Percentiles rank a stretch among this genome's conserved stretches.
Evolutionary conservation across 305 asterid genomes (phyloP).

Genomic region (Ruellia speciosa): DNA sequence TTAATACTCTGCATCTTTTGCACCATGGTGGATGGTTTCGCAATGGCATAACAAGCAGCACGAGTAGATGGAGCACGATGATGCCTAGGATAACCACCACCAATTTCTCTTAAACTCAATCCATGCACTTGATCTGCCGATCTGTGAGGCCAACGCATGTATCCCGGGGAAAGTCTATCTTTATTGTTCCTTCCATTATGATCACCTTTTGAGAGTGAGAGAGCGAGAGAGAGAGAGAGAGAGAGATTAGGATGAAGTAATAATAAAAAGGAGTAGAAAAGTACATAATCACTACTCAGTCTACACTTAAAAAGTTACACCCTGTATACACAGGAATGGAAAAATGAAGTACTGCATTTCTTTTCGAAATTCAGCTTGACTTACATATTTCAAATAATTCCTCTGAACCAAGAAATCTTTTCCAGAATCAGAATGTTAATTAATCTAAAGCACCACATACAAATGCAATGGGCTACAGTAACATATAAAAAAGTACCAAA

Average conservation of each 20-base stretch:
- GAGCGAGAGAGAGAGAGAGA: background rate
- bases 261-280: too few species aligned
- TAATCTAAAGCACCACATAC: slow-evolving; percentile 4
- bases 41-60: slow-evolving; percentile 89
- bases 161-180: background rate
- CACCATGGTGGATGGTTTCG: slow-evolving; percentile 95
- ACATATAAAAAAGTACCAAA: background rate
- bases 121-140: slow-evolving; percentile 87
- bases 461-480: slow-evolving; percentile 3
- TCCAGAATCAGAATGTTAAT: too few species aligned
- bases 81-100: slow-evolving; percentile 92
- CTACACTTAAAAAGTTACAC: too few species aligned
- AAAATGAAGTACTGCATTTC: background rate
- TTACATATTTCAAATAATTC: background rate
- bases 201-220: too few species aligned
- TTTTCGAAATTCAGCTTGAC: background rate
- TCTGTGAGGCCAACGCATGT: slow-evolving; percentile 44
- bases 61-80: slow-evolving; percentile 89
- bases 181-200: slow-evolving; percentile 28
- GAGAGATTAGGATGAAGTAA: too few species aligned
- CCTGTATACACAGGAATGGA: too few species aligned
- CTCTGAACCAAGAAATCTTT: slow-evolving; percentile 11
- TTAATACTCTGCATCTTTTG: slow-evolving; percentile 83
- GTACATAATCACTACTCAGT: too few species aligned
- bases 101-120: slow-evolving; percentile 79